These are phyloP conservation scores for Fusarium anthophilum DNA, from an alignment of 2,329 filamentous ascomycete species.

Conservation along the genomic window DNA sequence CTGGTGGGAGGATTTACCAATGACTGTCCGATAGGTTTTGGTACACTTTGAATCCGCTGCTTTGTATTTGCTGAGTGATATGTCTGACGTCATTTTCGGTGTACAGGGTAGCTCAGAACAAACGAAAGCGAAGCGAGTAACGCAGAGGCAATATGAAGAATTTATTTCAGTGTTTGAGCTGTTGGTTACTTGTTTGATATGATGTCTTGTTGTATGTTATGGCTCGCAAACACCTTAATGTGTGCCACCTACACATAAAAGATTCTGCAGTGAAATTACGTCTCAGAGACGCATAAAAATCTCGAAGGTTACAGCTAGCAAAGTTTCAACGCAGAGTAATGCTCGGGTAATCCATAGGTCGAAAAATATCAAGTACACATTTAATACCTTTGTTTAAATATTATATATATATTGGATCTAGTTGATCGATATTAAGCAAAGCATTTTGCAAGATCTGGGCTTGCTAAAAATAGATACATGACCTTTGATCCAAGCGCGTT, in stretches of 20 bases:
- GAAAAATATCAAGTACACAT: accelerated
- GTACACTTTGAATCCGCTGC: neutral
- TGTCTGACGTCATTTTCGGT: neutral
- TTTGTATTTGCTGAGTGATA: neutral
- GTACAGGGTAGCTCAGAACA: neutral
- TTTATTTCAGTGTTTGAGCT: neutral
- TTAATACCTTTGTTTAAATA: no score
- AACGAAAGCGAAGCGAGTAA: neutral
- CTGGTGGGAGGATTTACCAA: neutral
- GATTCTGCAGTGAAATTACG: neutral
- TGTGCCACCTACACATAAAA: accelerated
- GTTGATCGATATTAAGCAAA: neutral
- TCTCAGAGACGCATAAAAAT: no score
- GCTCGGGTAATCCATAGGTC: accelerated
- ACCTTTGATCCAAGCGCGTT: neutral
- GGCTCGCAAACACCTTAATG: neutral
- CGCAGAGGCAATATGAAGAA: neutral
- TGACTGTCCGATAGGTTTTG: neutral
- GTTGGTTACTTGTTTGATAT: accelerated
- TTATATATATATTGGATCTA: neutral
- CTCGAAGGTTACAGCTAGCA: accelerated
- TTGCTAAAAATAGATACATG: neutral
- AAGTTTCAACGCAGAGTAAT: accelerated
- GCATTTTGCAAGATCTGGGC: neutral
- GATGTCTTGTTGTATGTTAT: accelerated